A percentile compares a stretch with the other conserved stretches of the same genome.
These are phyloP conservation scores for Auriculariales sp. DNA, from an alignment of 768 basidiomycete species.

Conservation along the genomic window DNA sequence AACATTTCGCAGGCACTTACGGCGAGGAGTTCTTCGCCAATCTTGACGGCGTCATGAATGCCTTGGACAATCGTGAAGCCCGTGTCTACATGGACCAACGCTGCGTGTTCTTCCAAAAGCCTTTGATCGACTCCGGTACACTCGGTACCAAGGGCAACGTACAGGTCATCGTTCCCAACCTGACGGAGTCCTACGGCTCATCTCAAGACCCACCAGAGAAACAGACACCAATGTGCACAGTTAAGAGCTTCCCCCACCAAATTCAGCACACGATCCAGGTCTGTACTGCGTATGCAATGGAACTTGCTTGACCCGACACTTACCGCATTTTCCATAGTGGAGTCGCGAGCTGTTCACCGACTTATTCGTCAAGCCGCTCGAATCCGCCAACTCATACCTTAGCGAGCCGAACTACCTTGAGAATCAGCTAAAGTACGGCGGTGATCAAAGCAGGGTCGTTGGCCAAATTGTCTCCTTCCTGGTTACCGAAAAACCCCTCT, in stretches of 20 bases:
- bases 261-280: slow-evolving; percentile 98
- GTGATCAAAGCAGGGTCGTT: slow-evolving; percentile 80
- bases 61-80: slow-evolving; percentile 91
- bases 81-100: slow-evolving; percentile 99
- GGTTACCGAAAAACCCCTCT: slow-evolving; percentile 83
- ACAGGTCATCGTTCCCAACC: slow-evolving; percentile 84
- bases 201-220: slow-evolving; percentile 99
- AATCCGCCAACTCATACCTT: slow-evolving; percentile 90
- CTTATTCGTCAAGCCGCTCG: slow-evolving; percentile 85
- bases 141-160: slow-evolving; percentile 97
- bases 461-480: slow-evolving; percentile 81
- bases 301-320: background rate
- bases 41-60: slow-evolving; percentile 93
- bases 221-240: slow-evolving; percentile 89
- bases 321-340: slow-evolving; percentile 44
- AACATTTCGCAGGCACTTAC: slow-evolving; percentile 50
- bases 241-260: slow-evolving; percentile 97
- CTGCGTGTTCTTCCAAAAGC: slow-evolving; percentile 92
- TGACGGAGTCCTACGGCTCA: slow-evolving; percentile 94
- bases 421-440: slow-evolving; percentile 76
- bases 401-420: slow-evolving; percentile 94
- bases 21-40: slow-evolving; percentile 74
- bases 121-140: slow-evolving; percentile 92
- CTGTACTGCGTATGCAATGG: no score
- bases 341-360: slow-evolving; percentile 84